Percentiles rank a stretch among this genome's conserved stretches.
phyloP scores from a whole-genome alignment of 2,329 filamentous ascomycete species.

The Colletotrichum tamarilloi region DNA sequence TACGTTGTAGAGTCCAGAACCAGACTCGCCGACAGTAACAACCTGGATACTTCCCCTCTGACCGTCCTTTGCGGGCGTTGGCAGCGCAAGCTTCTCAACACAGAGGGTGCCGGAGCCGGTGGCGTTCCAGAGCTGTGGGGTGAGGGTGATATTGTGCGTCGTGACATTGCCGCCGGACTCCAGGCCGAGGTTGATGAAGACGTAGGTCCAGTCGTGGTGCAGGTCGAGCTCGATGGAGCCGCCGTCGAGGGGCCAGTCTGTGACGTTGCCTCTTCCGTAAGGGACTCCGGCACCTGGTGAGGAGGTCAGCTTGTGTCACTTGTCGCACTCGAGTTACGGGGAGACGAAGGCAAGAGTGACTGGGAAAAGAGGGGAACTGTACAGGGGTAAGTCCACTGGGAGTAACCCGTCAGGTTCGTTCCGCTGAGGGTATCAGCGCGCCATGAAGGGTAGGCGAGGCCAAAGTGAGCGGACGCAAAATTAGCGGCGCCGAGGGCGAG shows the following conservation, averaged over 20 bases:
- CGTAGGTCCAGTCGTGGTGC: constrained; percentile 63
- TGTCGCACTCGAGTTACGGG: not conserved
- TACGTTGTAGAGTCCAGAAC: constrained; percentile 75
- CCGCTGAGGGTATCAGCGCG: constrained; percentile 58
- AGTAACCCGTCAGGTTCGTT: constrained; percentile 52
- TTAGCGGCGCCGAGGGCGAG: constrained; percentile 48
- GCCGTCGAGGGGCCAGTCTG: constrained; percentile 64
- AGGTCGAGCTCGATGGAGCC: constrained; percentile 60
- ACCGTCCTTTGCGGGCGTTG: constrained; percentile 66
- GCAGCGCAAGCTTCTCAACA: constrained; percentile 67
- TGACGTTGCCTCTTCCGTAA: constrained; percentile 56
- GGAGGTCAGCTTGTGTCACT: not conserved
- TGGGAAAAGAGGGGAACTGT: constrained; percentile 38
- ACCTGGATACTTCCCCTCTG: constrained; percentile 76
- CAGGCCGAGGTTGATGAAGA: constrained; percentile 65
- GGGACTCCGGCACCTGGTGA: constrained; percentile 59
- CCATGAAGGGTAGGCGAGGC: constrained; percentile 59
- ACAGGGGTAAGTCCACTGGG: constrained; percentile 65
- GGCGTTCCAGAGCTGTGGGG: constrained; percentile 67
- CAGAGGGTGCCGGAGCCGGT: constrained; percentile 74
- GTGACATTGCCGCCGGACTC: constrained; percentile 57
- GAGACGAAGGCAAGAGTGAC: not conserved
- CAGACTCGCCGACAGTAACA: constrained; percentile 69
- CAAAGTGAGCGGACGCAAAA: constrained; percentile 60
- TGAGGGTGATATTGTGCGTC: constrained; percentile 77